Base-by-base conservation (phyloP, 2,329 filamentous ascomycete species). In the Xylariaceae sp. region DNA sequence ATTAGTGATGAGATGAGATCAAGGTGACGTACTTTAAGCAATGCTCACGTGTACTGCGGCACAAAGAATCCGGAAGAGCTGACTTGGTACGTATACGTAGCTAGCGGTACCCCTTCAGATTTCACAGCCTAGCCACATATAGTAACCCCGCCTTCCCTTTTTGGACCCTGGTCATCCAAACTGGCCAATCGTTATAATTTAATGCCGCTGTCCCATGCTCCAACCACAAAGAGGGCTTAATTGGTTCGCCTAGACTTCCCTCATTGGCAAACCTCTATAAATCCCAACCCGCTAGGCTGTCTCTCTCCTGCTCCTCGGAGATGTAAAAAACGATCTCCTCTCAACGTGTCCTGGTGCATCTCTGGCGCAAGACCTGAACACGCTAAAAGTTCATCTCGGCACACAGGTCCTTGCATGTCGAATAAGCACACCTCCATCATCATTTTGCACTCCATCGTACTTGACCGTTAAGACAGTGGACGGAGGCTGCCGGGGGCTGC, bases 171-270 rank as follows among this genome's bases (percentile, higher is more conserved):
- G n/a, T 23, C 19, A 28, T 16, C 34, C 2, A 4, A 5, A 28
- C 24, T 40, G 24, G 29, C 51, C 51, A 54, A 55, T 55, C 11
- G 16, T 16, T 39, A 36, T 31, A 31, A 29, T 23, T 24, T 52
- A 29, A 52, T 51, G 56, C 44, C 41, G 41, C 56, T 36, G 28
- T 36, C 46, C 52, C 48, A 56, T 52, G 51, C 48, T 26, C 16
- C 24, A 23, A 29, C 28, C 36, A 37, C 34, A 26, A 33, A 17
- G 31, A 44, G 31, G 46, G 9, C 33, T 11, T 33, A 24, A 51
- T 41, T 41, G 21, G 37, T 34, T 57, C 57, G 57, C 57, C 36
- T 60, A 44, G 48, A 60, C 48, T 53, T 60, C 53, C 57, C 48
- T 16, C 36, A 57, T 36, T 26, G 34, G 53, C 24, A 53, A 53